Conservation (phyloP, 352 stramenopile genomes). For the Globisporangium splendens region DNA sequence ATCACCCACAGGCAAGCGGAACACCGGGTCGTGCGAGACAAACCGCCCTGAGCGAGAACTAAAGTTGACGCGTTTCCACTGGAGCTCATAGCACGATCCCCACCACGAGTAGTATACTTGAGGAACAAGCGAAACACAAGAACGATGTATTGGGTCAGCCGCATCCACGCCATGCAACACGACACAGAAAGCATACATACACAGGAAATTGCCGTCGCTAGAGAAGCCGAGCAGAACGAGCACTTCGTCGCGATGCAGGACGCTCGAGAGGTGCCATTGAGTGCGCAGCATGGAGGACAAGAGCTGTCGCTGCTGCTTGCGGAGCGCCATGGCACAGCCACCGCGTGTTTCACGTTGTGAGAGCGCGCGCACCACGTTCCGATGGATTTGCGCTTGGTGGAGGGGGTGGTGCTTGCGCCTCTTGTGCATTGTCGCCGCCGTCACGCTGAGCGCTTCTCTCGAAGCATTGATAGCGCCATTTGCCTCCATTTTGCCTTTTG, state of each 20-base stretch:
- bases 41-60: background rate
- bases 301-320: background rate
- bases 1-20: conserved; percentile 7
- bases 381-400: background rate
- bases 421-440: background rate
- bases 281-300: conserved; percentile 5
- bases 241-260: conserved; percentile 38
- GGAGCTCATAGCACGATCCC: conserved; percentile 33
- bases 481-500: no score
- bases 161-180: background rate
- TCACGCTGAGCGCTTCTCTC: background rate
- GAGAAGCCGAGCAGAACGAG: conserved; percentile 68
- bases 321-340: no score
- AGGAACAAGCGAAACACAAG: background rate
- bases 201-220: conserved; percentile 53
- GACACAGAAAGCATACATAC: conserved; percentile 22
- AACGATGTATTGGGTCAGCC: no score
- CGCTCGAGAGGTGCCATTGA: conserved; percentile 21
- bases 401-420: background rate
- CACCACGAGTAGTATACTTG: conserved; percentile 51
- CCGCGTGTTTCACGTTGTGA: background rate
- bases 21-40: background rate
- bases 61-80: conserved; percentile 41
- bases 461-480: no score
- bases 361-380: background rate